phyloP scores from a whole-genome alignment of 306 rosid genomes.

The Rosa chinensis region DNA sequence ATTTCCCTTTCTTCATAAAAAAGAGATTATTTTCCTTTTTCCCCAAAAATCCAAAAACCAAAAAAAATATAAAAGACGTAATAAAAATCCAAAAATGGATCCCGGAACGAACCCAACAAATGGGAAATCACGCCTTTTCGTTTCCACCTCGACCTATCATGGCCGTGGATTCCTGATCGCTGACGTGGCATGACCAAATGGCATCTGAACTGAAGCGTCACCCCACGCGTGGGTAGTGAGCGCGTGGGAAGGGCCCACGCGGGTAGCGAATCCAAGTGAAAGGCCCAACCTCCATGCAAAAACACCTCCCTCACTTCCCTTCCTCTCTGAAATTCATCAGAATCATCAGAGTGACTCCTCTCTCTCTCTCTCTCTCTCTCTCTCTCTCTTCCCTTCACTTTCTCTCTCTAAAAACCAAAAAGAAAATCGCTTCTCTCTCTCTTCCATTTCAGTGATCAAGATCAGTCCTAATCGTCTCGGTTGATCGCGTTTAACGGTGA shows the following conservation, averaged over 20 bases:
- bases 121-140: neutral
- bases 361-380: neutral
- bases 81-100: neutral
- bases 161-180: neutral
- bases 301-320: neutral
- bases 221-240: neutral
- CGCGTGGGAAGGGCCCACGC: neutral
- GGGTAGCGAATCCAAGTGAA: neutral
- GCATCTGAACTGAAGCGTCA: neutral
- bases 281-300: conserved; percentile 11
- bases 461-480: neutral
- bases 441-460: neutral
- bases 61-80: neutral
- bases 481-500: neutral
- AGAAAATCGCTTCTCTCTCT: neutral
- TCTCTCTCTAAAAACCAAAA: neutral
- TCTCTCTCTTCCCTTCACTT: neutral
- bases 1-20: neutral
- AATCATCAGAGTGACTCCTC: neutral
- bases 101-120: neutral
- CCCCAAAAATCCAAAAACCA: neutral
- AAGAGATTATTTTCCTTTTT: neutral
- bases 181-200: neutral
- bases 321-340: neutral
- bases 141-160: neutral